Conservation (phyloP, 768 basidiomycete species). For the Tylopilus rubrobrunneus region DNA sequence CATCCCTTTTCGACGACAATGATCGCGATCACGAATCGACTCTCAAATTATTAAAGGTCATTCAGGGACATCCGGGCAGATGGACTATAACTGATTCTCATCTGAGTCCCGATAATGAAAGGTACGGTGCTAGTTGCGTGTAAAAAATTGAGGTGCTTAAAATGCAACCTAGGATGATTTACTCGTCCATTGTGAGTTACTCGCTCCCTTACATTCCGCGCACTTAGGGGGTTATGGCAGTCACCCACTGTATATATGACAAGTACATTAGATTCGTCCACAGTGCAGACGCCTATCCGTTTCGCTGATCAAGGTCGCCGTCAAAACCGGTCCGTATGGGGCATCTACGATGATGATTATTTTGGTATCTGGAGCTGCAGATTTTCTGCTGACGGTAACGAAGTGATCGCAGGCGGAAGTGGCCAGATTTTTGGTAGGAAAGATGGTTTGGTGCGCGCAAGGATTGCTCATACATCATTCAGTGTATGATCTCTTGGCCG, state of each 20-base stretch:
- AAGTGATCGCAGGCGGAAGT: conserved; percentile 89
- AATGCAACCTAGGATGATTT: conserved; percentile 66
- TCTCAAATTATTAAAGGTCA: conserved; percentile 54
- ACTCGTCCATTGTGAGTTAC: conserved; percentile 72
- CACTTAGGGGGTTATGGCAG: conserved; percentile 34
- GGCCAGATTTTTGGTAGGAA: conserved; percentile 69
- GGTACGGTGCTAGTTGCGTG: conserved; percentile 46
- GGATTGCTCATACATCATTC: conserved; percentile 1
- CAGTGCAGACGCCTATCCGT: conserved; percentile 57
- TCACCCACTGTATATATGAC: conserved; percentile 73
- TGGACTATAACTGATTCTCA: conserved; percentile 98
- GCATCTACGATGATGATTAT: conserved; percentile 37
- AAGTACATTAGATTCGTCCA: conserved; percentile 59
- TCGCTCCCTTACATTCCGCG: not conserved
- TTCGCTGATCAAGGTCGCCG: conserved; percentile 49
- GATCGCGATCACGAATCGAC: conserved; percentile 45
- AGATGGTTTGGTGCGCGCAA: not conserved
- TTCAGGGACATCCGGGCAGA: conserved; percentile 69
- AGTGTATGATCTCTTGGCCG: conserved; percentile 90
- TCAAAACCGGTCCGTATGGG: conserved; percentile 30
- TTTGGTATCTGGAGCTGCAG: conserved; percentile 91
- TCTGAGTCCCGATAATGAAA: conserved; percentile 83
- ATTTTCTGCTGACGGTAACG: conserved; percentile 94
- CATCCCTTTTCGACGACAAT: conserved; percentile 22
- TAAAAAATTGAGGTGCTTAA: conserved; percentile 38